Conservation (phyloP, 1,284 basidiomycete genomes). For the Fomes fomentarius region DNA sequence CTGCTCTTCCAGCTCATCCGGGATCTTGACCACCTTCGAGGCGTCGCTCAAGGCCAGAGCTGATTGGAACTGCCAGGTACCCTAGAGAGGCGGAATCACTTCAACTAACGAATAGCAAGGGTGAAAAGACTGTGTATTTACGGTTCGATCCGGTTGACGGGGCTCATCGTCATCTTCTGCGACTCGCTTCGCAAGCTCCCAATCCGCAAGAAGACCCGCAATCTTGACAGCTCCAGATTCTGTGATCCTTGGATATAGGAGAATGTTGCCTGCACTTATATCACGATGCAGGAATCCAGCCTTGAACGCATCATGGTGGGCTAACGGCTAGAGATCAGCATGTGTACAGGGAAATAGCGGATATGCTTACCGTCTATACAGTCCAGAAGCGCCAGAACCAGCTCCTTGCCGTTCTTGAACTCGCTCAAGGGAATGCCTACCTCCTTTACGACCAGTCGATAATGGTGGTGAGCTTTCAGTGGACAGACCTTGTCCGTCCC, state of each 20-base stretch:
- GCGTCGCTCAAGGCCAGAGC: not conserved
- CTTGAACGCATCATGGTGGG: not conserved
- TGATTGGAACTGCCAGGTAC: constrained; percentile 2
- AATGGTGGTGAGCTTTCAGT: no score
- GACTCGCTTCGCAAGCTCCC: constrained; percentile 1
- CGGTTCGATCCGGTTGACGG: not conserved
- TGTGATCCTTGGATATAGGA: not conserved
- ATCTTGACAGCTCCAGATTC: not conserved
- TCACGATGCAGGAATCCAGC: constrained; percentile 8
- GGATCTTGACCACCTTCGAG: not conserved
- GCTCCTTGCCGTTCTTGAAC: no score
- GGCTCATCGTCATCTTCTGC: not conserved
- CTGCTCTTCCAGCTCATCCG: constrained; percentile 4
- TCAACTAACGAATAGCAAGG: not conserved
- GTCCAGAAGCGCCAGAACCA: no score
- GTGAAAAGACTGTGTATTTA: not conserved
- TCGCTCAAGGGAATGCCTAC: no score
- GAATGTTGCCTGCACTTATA: constrained; percentile 11
- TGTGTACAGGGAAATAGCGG: no score
- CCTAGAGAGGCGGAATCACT: no score
- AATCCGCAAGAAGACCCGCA: constrained; percentile 5
- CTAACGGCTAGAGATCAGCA: not conserved
- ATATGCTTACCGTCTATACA: no score
- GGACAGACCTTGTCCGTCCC: not conserved
- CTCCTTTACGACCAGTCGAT: no score